Conservation (phyloP, 768 basidiomycete genomes). For the Mrakia frigida region DNA sequence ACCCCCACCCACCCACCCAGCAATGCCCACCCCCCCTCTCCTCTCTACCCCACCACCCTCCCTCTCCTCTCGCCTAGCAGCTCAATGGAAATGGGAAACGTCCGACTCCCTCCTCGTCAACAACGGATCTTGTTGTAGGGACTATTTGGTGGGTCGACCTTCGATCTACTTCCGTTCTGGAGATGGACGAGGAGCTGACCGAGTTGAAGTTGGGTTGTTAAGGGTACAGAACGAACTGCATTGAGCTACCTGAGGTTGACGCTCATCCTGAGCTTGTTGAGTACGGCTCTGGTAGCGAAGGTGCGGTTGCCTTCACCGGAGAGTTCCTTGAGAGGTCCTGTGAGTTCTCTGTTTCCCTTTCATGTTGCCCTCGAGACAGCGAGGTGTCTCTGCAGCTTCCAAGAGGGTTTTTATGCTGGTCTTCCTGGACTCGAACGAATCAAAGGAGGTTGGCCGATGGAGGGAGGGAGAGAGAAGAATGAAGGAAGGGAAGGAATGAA, state of each 20-base stretch:
- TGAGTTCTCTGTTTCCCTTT: background rate
- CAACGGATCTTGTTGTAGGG: background rate
- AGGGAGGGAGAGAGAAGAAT: too few relatives aligned
- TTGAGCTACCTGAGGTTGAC: background rate
- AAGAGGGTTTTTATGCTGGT: background rate
- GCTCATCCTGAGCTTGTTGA: background rate
- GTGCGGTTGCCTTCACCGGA: background rate
- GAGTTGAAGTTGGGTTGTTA: background rate
- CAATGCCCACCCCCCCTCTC: background rate
- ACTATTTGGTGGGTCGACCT: slow-evolving; percentile 8
- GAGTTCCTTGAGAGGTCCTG: background rate
- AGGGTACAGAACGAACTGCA: slow-evolving; percentile 6
- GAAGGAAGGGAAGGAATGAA: too few relatives aligned
- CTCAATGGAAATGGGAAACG: slow-evolving; percentile 17
- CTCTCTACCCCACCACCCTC: background rate
- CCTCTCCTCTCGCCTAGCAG: background rate
- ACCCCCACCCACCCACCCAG: background rate
- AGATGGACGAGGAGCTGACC: background rate
- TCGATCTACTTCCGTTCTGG: background rate
- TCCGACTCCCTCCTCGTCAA: background rate
- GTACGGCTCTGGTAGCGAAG: background rate
- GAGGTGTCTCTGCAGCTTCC: background rate
- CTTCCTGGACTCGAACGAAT: too few relatives aligned
- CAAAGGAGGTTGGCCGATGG: background rate
- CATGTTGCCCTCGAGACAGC: background rate